Evolutionary conservation across 495 filamentous ascomycete genomes (phyloP), one percentile per base, ranked within the genome.

Genomic region (Xanthoparmelia taractica): DNA sequence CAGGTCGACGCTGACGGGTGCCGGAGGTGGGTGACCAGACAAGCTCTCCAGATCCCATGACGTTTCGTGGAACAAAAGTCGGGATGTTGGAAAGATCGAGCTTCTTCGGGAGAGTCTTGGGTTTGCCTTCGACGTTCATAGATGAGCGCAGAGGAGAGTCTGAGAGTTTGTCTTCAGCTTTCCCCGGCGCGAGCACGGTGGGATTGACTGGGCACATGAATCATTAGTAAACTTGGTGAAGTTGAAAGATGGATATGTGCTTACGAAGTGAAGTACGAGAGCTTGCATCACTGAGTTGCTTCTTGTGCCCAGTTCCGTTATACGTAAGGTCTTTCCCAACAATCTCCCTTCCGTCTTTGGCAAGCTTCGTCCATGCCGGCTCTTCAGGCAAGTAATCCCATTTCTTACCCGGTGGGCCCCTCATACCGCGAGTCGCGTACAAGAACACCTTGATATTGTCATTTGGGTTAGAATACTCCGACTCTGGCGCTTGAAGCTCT

Each of bases 21-120:
- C 60, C 60, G 15, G 29, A 40, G 20, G 48, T 62, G 25, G 60
- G 60, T 54, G 60, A 62, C 60, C 60, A 62, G 8, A 62, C 60
- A 33, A 54, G 45, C 50, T 56, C 34, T 31, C 56, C 45, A 17
- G 33, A 20, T 11, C 27, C 48, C 37, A 52, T 29, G 20, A 11
- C 37, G 20, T 15, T 62, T 18, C 18, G 25, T 15, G 60, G 60
- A 34, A 62, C 25, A 18, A 62, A 62, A 1, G 60, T 62, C 4
- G 36, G 60, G 52, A 62, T 54, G 8, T n/a, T 1, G 8, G 37
- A 27, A 4, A 62, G 33, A n/a, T 56, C 33, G 27, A 40, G 36
- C 60, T 56, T 56, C 17, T n/a, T 56, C 27, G 48, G 25, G 0
- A 31, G 48, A 29, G 13, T 1, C 17, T 62, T 45, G 11, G 37